Conservation (phyloP, 495 filamentous ascomycete genomes). For the Aspergillus haitiensis region DNA sequence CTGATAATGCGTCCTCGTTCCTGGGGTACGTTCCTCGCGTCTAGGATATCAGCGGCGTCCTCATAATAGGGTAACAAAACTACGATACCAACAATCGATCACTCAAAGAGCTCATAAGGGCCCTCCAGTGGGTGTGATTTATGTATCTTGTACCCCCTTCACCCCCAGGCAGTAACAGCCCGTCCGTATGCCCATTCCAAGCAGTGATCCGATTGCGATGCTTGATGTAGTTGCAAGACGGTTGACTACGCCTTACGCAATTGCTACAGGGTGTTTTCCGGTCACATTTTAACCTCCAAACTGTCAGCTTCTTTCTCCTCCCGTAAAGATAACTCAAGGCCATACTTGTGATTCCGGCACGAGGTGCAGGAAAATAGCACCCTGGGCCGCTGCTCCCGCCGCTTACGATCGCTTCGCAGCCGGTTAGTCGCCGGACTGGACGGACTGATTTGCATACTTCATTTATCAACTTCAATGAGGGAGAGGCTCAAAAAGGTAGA, state of each 20-base stretch:
- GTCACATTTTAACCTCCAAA: background rate
- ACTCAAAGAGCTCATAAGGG: background rate
- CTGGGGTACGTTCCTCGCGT: background rate
- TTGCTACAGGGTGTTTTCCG: background rate
- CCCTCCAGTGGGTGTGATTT: conserved; percentile 5
- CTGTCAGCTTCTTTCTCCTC: background rate
- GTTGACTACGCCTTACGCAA: background rate
- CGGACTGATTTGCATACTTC: background rate
- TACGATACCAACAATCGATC: background rate
- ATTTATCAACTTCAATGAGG: background rate
- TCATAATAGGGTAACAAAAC: background rate
- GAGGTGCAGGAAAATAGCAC: conserved; percentile 2
- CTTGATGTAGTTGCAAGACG: background rate
- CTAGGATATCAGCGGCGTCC: background rate
- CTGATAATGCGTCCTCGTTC: background rate
- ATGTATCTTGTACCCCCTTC: conserved; percentile 4
- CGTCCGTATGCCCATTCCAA: too few species aligned
- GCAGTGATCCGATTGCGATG: background rate
- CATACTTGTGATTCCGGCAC: conserved; percentile 1
- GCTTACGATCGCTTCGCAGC: background rate
- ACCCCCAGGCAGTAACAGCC: background rate
- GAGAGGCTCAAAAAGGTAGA: too few species aligned
- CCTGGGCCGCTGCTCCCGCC: conserved; percentile 6
- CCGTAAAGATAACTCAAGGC: background rate
- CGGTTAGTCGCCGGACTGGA: background rate